Evolutionary conservation across 164 flowering plant species (phyloP).

Genomic region (Macadamia integrifolia): DNA sequence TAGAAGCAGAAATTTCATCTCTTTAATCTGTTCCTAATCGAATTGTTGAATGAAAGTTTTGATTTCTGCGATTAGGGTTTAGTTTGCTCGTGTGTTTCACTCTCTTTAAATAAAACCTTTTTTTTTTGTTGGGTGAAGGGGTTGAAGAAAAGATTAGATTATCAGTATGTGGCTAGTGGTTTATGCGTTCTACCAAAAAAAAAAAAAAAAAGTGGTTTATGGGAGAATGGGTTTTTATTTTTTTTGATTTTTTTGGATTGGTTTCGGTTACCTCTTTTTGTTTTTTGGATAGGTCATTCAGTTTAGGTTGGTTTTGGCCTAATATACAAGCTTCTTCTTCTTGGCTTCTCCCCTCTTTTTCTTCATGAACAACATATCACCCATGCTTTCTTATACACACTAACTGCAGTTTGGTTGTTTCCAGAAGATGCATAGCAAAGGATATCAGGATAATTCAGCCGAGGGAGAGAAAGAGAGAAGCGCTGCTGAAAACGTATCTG

Average conservation of each 20-base stretch:
- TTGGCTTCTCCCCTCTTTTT: too few relatives aligned
- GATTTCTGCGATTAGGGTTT: neutral
- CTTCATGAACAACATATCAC: too few relatives aligned
- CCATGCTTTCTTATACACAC: neutral
- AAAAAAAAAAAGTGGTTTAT: too few relatives aligned
- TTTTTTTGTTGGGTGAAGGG: neutral
- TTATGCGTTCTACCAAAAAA: too few relatives aligned
- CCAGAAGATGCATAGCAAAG: constrained; percentile 36
- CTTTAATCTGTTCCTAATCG: neutral
- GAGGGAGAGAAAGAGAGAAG: constrained; percentile 10
- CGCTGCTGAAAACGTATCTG: constrained; percentile 9
- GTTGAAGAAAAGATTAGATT: too few relatives aligned
- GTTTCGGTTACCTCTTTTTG: too few relatives aligned
- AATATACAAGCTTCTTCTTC: too few relatives aligned
- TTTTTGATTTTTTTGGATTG: too few relatives aligned
- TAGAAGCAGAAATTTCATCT: neutral
- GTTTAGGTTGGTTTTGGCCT: too few relatives aligned
- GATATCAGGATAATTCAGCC: constrained; percentile 5
- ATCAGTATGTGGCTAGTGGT: too few relatives aligned
- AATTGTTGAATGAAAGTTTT: neutral
- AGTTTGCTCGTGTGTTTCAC: neutral
- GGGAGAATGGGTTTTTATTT: too few relatives aligned
- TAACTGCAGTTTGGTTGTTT: neutral
- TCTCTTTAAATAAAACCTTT: neutral
- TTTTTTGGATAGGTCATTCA: too few relatives aligned